Evolutionary conservation across 2,329 filamentous ascomycete species (phyloP), one percentile per base, ranked within the genome.

Genomic region (Knoxdaviesia capensis): DNA sequence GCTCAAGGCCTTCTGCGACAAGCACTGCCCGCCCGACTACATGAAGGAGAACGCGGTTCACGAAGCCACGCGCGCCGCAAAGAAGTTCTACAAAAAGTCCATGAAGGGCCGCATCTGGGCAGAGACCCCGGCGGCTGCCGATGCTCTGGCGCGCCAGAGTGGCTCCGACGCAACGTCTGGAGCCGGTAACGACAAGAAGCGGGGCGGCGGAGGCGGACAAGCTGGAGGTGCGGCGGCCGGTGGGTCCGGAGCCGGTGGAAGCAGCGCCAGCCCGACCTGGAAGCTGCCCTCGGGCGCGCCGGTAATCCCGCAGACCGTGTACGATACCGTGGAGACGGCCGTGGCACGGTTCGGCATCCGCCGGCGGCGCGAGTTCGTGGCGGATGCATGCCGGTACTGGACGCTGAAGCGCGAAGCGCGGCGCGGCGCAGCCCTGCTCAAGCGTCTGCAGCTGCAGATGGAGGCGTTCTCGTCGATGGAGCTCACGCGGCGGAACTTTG

Each of bases 381-480:
- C 85, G 44, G 88, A 94, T 57, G 83, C 83, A 2, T 96, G 88
- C 62, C 86, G 85, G 51, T 98, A 96, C 60, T 98, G 90, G 90
- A 96, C 90, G 0, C 60, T 98, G 48, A 98, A 98, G 62, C 76
- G 90, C 43, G 90, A 98, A 58, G 83, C 88, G 47, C 77, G 90
- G 33, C 73, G 90, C 45, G 90, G 90, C 39, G 90, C 90, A 31
- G 85, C 90, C 4, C 66, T 98, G 43, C 69, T 98, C 45, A 96
- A 96, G 61, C 77, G 90, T 34, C 68, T 98, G 20, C 90, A 98
- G 56, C 63, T 96, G 44, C 87, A 94, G 57, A 81, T 94, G 69
- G 88, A 96, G 58, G 84, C 85, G 0, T 98, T 96, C 58, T 88
- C 88, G 6, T 94, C 86, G 0, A 94, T 94, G 80, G 90, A 98